Percentiles rank a stretch among this genome's conserved stretches.
Evolutionary conservation across 2,329 filamentous ascomycete species (phyloP).

Genomic region (Penicillium sp.): DNA sequence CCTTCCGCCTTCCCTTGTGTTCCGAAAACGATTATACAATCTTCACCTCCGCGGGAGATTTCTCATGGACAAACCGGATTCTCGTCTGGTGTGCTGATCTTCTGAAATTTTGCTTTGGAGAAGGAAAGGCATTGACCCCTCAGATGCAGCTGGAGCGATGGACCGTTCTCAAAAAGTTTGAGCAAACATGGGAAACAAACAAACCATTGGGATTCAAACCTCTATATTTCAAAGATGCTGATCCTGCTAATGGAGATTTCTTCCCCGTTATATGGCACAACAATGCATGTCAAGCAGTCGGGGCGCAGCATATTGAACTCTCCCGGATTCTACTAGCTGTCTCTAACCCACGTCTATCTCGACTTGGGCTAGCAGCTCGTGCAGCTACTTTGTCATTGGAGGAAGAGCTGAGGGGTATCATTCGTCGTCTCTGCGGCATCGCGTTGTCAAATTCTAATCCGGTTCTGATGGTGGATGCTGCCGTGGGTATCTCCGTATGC

Average conservation of each 20-base stretch:
- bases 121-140: constrained; percentile 6
- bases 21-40: constrained; percentile 56
- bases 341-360: constrained; percentile 56
- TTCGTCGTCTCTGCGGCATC: constrained; percentile 60
- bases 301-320: constrained; percentile 62
- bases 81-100: constrained; percentile 64
- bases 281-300: constrained; percentile 59
- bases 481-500: constrained; percentile 58
- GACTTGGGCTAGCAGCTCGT: constrained; percentile 43
- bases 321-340: constrained; percentile 58
- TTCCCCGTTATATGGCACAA: constrained; percentile 62
- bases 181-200: constrained; percentile 42
- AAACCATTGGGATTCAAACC: constrained; percentile 57
- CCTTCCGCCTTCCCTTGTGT: constrained; percentile 55
- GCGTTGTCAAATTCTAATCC: constrained; percentile 53
- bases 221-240: constrained; percentile 49
- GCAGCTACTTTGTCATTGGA: constrained; percentile 13
- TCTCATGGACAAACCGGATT: constrained; percentile 62
- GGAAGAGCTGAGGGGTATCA: constrained; percentile 41
- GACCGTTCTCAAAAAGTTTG: constrained; percentile 27
- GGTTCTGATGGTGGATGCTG: constrained; percentile 52
- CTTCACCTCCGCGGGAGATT: constrained; percentile 52
- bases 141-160: constrained; percentile 49
- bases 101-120: constrained; percentile 62
- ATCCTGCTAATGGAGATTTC: constrained; percentile 36